Evolutionary conservation across 225 moss, liverwort and hornwort genomes (phyloP).

Genomic region (Pseudoscleropodium purum): DNA sequence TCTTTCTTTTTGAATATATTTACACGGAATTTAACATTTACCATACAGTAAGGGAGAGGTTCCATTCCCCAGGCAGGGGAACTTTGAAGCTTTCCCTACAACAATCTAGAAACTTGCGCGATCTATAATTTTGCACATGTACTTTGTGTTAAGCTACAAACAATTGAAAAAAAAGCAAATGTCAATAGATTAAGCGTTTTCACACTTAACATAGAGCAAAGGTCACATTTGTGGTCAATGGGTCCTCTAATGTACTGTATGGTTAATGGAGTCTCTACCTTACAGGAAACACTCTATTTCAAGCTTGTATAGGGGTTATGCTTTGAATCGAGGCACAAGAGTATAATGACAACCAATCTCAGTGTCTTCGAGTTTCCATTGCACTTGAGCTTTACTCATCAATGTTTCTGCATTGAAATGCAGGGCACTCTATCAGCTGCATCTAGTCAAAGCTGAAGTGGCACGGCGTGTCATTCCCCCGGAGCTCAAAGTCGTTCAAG

Average conservation of each 20-base stretch:
- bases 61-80: not conserved
- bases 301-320: not conserved
- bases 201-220: not conserved
- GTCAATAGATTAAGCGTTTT: not conserved
- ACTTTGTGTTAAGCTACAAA: not conserved
- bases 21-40: not conserved
- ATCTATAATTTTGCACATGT: not conserved
- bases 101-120: not conserved
- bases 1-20: not conserved
- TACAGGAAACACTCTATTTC: not conserved
- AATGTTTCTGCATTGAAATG: not conserved
- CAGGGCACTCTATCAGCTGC: slow-evolving; percentile 79
- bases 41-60: no score
- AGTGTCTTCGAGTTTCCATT: not conserved
- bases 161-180: not conserved
- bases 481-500: slow-evolving; percentile 83
- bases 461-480: slow-evolving; percentile 68
- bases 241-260: not conserved
- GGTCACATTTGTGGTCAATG: not conserved
- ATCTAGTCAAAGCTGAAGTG: slow-evolving; percentile 70
- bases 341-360: not conserved
- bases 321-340: not conserved
- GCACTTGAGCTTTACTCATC: not conserved
- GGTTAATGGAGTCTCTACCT: not conserved
- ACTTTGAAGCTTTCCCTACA: not conserved